Percentiles rank a stretch among this genome's conserved stretches.
Conservation (phyloP, 2,329 filamentous ascomycete species). For the Scopulariopsis brevicaulis region DNA sequence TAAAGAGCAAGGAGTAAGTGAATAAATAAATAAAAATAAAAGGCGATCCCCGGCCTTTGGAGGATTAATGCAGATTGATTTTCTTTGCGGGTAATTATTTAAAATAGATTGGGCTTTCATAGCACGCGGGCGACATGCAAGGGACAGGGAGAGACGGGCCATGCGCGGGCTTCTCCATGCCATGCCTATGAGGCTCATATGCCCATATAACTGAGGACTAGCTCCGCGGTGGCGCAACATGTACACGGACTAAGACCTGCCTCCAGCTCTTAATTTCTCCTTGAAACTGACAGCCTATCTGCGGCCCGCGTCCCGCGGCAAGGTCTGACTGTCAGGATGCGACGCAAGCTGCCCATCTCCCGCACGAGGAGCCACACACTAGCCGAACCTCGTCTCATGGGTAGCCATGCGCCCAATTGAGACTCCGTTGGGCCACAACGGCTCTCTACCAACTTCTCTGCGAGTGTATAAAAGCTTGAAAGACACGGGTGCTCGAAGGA, state of each 20-base stretch:
- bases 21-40: too few species aligned
- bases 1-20: too few species aligned
- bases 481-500: too few species aligned
- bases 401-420: too few species aligned
- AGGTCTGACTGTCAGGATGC: not conserved
- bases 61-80: not conserved
- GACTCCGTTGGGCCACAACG: too few species aligned
- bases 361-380: too few species aligned
- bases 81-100: not conserved
- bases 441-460: too few species aligned
- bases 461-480: too few species aligned
- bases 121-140: not conserved
- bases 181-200: not conserved
- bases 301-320: not conserved
- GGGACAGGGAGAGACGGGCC: not conserved
- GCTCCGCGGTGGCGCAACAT: not conserved
- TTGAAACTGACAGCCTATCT: conserved; percentile 1
- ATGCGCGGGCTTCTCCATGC: not conserved
- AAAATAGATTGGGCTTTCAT: too few species aligned
- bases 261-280: not conserved
- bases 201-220: not conserved
- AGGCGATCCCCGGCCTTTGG: not conserved
- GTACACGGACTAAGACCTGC: not conserved
- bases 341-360: too few species aligned
- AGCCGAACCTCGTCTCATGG: too few species aligned